phyloP scores from a whole-genome alignment of 495 filamentous ascomycete genomes.

The Melanomma pulvis-pyrius region DNA sequence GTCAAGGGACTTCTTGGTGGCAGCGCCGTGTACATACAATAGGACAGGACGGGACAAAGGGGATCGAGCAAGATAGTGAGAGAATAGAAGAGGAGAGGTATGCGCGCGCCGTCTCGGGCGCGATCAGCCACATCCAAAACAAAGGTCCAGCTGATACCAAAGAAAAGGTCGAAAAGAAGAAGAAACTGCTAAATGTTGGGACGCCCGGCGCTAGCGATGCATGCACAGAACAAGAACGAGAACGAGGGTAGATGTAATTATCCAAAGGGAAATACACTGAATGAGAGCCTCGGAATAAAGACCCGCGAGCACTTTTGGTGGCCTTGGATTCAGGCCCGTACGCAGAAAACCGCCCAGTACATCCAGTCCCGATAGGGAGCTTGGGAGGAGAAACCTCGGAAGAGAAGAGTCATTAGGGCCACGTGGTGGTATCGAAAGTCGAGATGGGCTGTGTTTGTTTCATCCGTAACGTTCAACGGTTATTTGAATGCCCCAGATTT shows the following conservation, averaged over 20 bases:
- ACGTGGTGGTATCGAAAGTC: background rate
- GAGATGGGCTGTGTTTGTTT: background rate
- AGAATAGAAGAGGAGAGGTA: background rate
- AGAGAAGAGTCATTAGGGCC: conserved; percentile 15
- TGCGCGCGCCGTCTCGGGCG: background rate
- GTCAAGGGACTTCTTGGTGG: conserved; percentile 8
- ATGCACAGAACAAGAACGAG: conserved; percentile 28
- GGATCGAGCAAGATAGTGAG: background rate
- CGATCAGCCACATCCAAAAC: background rate
- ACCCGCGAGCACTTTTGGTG: conserved; percentile 24
- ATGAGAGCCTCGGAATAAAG: background rate
- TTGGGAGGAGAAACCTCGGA: conserved; percentile 3
- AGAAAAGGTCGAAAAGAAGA: background rate
- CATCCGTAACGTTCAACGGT: background rate
- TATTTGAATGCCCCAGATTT: conserved; percentile 42
- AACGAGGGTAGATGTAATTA: background rate
- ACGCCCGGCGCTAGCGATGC: conserved; percentile 39
- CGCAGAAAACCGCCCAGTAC: conserved; percentile 13
- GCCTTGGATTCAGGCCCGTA: background rate
- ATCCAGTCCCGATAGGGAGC: background rate
- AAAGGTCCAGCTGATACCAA: background rate
- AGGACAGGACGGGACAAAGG: conserved; percentile 3
- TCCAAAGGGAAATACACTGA: conserved; percentile 9
- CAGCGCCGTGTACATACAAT: background rate
- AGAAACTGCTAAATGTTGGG: background rate